These are phyloP conservation scores for Mallotus nudiflorus DNA, from an alignment of 345 rosid genomes.

Conservation along the genomic window DNA sequence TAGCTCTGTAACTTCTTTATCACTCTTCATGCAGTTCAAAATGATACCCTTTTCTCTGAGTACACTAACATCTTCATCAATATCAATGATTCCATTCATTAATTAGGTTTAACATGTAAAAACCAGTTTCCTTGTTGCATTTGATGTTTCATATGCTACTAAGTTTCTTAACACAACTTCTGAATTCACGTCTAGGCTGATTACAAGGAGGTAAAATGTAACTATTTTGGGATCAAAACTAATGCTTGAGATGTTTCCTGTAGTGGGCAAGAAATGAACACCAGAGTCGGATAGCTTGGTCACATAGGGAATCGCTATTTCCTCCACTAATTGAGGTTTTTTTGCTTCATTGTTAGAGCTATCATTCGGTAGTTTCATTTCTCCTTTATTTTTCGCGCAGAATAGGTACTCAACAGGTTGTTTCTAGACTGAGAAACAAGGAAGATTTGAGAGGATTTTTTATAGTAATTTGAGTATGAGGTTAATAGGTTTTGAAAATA, in stretches of 20 bases:
- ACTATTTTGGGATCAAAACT: conserved; percentile 40
- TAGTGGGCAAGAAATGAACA: conserved; percentile 43
- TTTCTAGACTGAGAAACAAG: conserved; percentile 21
- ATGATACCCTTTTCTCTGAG: conserved; percentile 69
- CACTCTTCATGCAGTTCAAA: conserved; percentile 61
- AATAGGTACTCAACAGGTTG: conserved; percentile 16
- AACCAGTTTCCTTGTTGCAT: conserved; percentile 55
- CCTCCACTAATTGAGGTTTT: conserved; percentile 61
- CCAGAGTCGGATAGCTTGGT: conserved; percentile 47
- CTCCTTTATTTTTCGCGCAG: conserved; percentile 11
- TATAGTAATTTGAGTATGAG: conserved; percentile 43
- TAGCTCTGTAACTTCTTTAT: conserved; percentile 60
- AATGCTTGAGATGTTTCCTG: conserved; percentile 45
- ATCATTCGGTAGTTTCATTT: conserved; percentile 21
- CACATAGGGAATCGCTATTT: conserved; percentile 72
- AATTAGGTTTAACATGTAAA: conserved; percentile 76
- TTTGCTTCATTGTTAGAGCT: conserved; percentile 7
- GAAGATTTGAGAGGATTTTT: conserved; percentile 57
- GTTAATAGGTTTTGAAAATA: conserved; percentile 31
- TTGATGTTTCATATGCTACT: conserved; percentile 74
- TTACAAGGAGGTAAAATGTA: conserved; percentile 48
- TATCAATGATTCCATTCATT: conserved; percentile 76
- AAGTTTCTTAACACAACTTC: conserved; percentile 65
- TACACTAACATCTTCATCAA: conserved; percentile 57
- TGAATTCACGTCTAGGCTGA: conserved; percentile 57